Base-by-base conservation (phyloP, 2,329 filamentous ascomycete genomes). In the Penicillium crustosum region DNA sequence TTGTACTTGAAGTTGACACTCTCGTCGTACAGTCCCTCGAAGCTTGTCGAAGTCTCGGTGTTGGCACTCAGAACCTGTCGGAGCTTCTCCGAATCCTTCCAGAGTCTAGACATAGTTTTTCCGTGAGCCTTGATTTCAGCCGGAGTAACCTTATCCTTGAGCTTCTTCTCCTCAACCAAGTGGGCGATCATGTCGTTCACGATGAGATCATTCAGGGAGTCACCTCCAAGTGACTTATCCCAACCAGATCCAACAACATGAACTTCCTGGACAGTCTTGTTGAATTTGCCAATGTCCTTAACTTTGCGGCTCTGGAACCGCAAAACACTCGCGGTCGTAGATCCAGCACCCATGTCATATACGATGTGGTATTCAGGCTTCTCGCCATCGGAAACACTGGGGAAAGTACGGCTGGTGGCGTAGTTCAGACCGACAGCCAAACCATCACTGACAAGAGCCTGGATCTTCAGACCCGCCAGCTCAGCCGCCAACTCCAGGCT, bases 321-420 rank as follows among this genome's bases (percentile, higher is more conserved):
- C 72, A 99, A 78, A 52, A 99, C 81, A 7, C 92, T 94, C 5
- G 93, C 93, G 68, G 91, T 96, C 33, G 93, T 90, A 45, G 91
- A 97, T 5, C 94, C 94, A 65, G 94, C 93, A 65, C 94, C 94
- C 93, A 99, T 97, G 73, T 99, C 94, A 71, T 94, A 99, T 31
- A 99, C 86, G 73, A 99, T 79, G 77, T 99, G 91, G 68, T 93
- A 86, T 76, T 99, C 94, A 0, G 94, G 89, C 79, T 92, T 92
- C 63, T 85, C 89, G 54, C 91, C 91, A 53, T 94, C 88, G 55
- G 86, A 89, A 59, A 94, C 81, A 67, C 86, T 91, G 38, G 93
- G 91, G 76, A 97, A 99, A 17, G 89, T 91, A 68, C 94, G 86
- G 69, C 86, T 89, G 29, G 92, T 97, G 43, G 94, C 94, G 75